Conservation (phyloP, 2,329 filamentous ascomycete species). For the Akanthomyces dipterigenus region DNA sequence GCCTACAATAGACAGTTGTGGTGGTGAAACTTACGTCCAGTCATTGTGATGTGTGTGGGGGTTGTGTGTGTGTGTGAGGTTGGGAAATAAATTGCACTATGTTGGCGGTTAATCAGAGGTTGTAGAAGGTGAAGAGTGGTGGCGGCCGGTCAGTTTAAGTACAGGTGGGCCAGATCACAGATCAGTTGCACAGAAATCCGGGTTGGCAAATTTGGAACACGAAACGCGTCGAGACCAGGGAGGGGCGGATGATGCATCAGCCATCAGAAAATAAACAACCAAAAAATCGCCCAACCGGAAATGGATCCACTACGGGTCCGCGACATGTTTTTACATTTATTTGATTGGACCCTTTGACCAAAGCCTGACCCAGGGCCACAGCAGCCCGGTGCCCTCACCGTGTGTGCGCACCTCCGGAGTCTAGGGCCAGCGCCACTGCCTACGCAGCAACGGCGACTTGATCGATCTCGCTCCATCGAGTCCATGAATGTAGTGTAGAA, state of each 20-base stretch:
- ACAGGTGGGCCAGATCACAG: conserved; percentile 30
- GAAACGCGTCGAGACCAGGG: background rate
- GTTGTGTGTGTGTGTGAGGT: conserved; percentile 11
- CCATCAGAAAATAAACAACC: conserved; percentile 12
- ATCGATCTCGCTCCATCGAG: background rate
- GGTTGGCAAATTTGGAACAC: background rate
- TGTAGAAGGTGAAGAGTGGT: conserved; percentile 18
- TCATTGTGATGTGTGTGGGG: conserved; percentile 19
- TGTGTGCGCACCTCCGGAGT: too few relatives aligned
- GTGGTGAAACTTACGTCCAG: conserved; percentile 23
- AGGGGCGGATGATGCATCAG: conserved; percentile 2
- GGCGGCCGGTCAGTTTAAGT: conserved; percentile 32
- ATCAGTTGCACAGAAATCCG: conserved; percentile 24
- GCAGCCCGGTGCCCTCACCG: too few relatives aligned
- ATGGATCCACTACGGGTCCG: conserved; percentile 2
- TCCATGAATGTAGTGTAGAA: background rate
- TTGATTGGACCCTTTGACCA: conserved; percentile 3
- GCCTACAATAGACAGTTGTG: background rate
- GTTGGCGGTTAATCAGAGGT: conserved; percentile 7
- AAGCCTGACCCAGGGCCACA: too few relatives aligned
- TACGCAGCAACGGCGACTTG: background rate
- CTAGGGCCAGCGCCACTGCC: background rate
- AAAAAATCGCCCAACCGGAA: conserved; percentile 2
- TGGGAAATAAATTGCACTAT: conserved; percentile 10
- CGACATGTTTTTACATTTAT: conserved; percentile 9